Conservation (phyloP, 2,329 filamentous ascomycete species). For the Neofusicoccum laricinum region DNA sequence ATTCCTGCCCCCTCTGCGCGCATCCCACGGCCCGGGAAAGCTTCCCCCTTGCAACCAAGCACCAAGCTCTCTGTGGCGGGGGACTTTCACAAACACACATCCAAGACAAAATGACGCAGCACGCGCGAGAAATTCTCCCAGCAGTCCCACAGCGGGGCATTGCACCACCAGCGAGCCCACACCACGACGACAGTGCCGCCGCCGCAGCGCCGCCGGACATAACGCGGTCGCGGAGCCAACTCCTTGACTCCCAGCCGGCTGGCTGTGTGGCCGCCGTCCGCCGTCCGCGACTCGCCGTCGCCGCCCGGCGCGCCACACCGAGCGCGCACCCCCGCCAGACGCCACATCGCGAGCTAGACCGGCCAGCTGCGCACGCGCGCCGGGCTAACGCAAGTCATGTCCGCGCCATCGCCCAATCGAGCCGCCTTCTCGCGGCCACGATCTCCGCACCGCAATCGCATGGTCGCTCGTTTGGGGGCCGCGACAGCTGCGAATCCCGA, state of each 20-base stretch:
- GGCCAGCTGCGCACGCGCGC: too few species aligned
- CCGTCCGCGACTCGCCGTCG: too few species aligned
- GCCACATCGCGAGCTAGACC: too few species aligned
- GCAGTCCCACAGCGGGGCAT: not conserved
- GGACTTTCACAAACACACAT: not conserved
- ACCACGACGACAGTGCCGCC: not conserved
- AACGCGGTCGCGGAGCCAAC: constrained; percentile 5
- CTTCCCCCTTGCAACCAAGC: not conserved
- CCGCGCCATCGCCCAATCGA: not conserved
- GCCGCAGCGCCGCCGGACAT: not conserved
- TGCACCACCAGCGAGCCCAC: not conserved
- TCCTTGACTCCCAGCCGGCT: too few species aligned
- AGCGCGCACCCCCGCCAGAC: too few species aligned
- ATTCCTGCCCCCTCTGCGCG: too few species aligned
- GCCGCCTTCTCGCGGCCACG: not conserved
- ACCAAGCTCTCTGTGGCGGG: not conserved
- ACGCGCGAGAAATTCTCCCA: not conserved
- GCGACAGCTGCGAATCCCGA: too few species aligned
- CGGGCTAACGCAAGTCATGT: too few species aligned
- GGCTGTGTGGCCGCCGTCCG: too few species aligned
- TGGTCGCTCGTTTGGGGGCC: too few species aligned
- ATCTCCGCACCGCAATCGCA: not conserved
- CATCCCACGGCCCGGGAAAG: not conserved
- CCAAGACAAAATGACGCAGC: constrained; percentile 1
- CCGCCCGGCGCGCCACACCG: too few species aligned